These are phyloP conservation scores for Staphylotrichum tortipilum DNA, from an alignment of 495 filamentous ascomycete species.

Conservation along the genomic window DNA sequence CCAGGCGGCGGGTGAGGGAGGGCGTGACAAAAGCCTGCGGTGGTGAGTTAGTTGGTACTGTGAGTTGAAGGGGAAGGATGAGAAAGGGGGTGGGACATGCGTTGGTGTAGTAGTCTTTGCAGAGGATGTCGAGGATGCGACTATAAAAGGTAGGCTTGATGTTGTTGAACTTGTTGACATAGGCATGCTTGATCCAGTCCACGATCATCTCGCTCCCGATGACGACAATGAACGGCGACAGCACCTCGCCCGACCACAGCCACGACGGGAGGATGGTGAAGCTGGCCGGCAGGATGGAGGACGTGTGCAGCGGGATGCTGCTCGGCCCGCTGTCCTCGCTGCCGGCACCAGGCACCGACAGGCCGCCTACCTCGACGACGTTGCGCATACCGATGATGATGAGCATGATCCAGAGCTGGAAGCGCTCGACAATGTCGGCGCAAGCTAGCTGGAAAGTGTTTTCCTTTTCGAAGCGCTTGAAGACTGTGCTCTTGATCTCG, in stretches of 20 bases:
- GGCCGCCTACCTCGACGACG: slow-evolving; percentile 81
- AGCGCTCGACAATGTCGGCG: slow-evolving; percentile 92
- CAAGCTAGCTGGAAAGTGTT: slow-evolving; percentile 95
- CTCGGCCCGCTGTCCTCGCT: slow-evolving; percentile 38
- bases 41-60: too few relatives aligned
- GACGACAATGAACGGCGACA: slow-evolving; percentile 86
- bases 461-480: slow-evolving; percentile 96
- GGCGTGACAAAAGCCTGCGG: slow-evolving; percentile 73
- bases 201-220: slow-evolving; percentile 94
- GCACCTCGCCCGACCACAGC: slow-evolving; percentile 65
- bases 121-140: slow-evolving; percentile 82
- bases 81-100: slow-evolving; percentile 30
- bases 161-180: slow-evolving; percentile 98
- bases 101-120: slow-evolving; percentile 96
- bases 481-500: slow-evolving; percentile 94
- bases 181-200: slow-evolving; percentile 95
- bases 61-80: too few relatives aligned
- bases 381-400: slow-evolving; percentile 93
- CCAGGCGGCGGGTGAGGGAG: slow-evolving; percentile 75
- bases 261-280: slow-evolving; percentile 86
- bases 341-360: slow-evolving; percentile 41
- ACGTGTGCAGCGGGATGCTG: slow-evolving; percentile 38
- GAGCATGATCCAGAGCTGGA: slow-evolving; percentile 95
- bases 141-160: slow-evolving; percentile 81
- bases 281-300: slow-evolving; percentile 68